Evolutionary conservation across 345 rosid genomes (phyloP).

Genomic region (Dimocarpus longan): DNA sequence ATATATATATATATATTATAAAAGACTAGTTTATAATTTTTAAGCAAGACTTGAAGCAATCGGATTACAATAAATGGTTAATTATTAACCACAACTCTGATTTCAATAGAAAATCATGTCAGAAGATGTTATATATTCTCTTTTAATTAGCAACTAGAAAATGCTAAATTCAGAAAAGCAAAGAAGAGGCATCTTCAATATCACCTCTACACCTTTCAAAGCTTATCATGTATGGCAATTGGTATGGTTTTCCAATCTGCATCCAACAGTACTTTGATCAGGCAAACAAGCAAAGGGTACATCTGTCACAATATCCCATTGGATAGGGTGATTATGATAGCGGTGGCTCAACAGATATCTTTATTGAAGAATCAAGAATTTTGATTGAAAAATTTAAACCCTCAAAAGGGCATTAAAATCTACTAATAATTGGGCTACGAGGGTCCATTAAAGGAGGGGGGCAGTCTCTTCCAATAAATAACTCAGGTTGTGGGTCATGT

Average conservation of each 20-base stretch:
- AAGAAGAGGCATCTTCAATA: neutral
- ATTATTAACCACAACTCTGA: too few species aligned
- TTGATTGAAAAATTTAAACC: neutral
- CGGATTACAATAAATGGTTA: too few species aligned
- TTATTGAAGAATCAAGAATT: constrained; percentile 12
- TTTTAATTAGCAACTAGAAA: too few species aligned
- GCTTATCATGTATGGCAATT: neutral
- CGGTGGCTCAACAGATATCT: neutral
- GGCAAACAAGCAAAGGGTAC: neutral
- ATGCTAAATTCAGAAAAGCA: neutral
- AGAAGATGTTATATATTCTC: neutral
- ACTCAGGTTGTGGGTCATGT: constrained; percentile 16
- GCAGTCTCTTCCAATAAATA: constrained; percentile 10
- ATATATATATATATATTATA: too few species aligned
- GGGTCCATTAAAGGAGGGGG: constrained; percentile 16
- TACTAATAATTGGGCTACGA: constrained; percentile 14
- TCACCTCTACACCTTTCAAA: neutral
- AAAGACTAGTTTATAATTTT: too few species aligned
- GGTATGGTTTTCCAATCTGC: neutral
- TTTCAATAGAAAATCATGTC: neutral
- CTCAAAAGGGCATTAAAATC: neutral
- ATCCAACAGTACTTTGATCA: neutral
- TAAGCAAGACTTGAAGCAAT: too few species aligned
- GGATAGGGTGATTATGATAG: neutral
- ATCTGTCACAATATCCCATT: too few species aligned